These are phyloP conservation scores for Pseudozyma flocculosa DNA, from an alignment of 1,284 basidiomycete species.

Conservation along the genomic window DNA sequence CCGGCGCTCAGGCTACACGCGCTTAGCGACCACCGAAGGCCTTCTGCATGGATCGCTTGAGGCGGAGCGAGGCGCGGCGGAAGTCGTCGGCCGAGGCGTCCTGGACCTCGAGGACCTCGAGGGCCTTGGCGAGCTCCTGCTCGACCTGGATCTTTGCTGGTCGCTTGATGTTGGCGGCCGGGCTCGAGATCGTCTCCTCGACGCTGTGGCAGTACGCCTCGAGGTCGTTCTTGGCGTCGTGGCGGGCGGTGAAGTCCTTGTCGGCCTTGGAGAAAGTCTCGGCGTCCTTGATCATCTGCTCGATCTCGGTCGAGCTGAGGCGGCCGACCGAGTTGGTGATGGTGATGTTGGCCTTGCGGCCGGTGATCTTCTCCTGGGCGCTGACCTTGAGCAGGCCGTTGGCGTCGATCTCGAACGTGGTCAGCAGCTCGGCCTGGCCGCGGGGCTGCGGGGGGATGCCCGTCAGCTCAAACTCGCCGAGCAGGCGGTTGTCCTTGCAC, in stretches of 20 bases:
- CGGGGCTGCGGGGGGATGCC: slow-evolving; percentile 57
- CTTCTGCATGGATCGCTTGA: slow-evolving; percentile 57
- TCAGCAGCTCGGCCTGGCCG: slow-evolving; percentile 56
- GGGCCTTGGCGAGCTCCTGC: slow-evolving; percentile 58
- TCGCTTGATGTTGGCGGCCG: slow-evolving; percentile 56
- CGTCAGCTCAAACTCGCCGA: slow-evolving; percentile 58
- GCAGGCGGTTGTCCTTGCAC: slow-evolving; percentile 59
- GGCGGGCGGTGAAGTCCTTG: slow-evolving; percentile 58
- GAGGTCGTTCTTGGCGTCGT: slow-evolving; percentile 57
- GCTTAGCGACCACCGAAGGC: slow-evolving; percentile 52
- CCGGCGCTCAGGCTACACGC: no score
- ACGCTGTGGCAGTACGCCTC: slow-evolving; percentile 57
- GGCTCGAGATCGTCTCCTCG: slow-evolving; percentile 56
- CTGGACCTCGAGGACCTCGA: slow-evolving; percentile 57
- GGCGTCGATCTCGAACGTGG: slow-evolving; percentile 58
- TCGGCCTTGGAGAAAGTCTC: slow-evolving; percentile 58
- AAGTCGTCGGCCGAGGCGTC: slow-evolving; percentile 56
- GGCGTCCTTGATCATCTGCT: slow-evolving; percentile 59
- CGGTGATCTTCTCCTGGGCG: slow-evolving; percentile 56
- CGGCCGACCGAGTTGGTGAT: slow-evolving; percentile 59
- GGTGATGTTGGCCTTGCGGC: slow-evolving; percentile 58
- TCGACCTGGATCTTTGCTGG: slow-evolving; percentile 56
- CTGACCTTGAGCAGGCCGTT: slow-evolving; percentile 58
- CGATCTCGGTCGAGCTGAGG: slow-evolving; percentile 55
- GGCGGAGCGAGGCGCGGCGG: slow-evolving; percentile 53